A percentile compares a stretch with the other conserved stretches of the same genome.
Conservation (phyloP, 2,329 filamentous ascomycete species). For the Ciborinia camelliae region DNA sequence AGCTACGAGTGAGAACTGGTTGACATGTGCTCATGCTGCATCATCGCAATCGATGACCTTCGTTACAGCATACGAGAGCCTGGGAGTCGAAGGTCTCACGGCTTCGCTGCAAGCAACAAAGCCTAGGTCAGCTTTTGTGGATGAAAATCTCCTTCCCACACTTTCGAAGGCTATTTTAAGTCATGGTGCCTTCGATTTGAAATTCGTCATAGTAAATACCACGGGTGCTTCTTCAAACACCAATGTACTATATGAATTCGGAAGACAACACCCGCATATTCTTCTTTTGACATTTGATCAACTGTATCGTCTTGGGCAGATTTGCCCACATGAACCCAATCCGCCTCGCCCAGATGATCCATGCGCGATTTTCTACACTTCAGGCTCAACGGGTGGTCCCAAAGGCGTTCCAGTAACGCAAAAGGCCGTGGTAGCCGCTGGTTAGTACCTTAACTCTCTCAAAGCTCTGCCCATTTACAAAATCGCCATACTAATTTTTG, state of each 20-base stretch:
- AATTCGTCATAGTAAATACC: slow-evolving; percentile 51
- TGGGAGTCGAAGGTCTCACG: slow-evolving; percentile 76
- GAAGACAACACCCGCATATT: slow-evolving; percentile 51
- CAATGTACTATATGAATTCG: slow-evolving; percentile 49
- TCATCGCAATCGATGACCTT: slow-evolving; percentile 83
- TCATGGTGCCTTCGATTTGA: slow-evolving; percentile 17
- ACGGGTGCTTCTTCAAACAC: slow-evolving; percentile 44
- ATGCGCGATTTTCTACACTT: slow-evolving; percentile 82
- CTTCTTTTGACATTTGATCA: slow-evolving; percentile 50
- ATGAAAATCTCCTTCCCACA: slow-evolving; percentile 67
- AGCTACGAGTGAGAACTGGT: slow-evolving; percentile 42
- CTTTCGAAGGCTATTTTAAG: slow-evolving; percentile 47
- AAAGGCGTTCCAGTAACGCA: slow-evolving; percentile 88
- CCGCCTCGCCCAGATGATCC: slow-evolving; percentile 71
- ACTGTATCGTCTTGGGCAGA: slow-evolving; percentile 45
- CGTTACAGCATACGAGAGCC: slow-evolving; percentile 90
- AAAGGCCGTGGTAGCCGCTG: slow-evolving; percentile 74
- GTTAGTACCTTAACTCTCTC: slow-evolving; percentile 44
- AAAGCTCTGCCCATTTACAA: slow-evolving; percentile 55
- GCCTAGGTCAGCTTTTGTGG: slow-evolving; percentile 79
- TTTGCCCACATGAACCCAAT: slow-evolving; percentile 65
- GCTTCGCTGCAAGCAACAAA: slow-evolving; percentile 80
- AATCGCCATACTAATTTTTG: slow-evolving; percentile 43
- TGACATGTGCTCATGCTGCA: slow-evolving; percentile 50
- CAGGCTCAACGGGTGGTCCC: slow-evolving; percentile 81